phyloP scores from a whole-genome alignment of 225 moss, liverwort and hornwort genomes.

The Climacium dendroides region DNA sequence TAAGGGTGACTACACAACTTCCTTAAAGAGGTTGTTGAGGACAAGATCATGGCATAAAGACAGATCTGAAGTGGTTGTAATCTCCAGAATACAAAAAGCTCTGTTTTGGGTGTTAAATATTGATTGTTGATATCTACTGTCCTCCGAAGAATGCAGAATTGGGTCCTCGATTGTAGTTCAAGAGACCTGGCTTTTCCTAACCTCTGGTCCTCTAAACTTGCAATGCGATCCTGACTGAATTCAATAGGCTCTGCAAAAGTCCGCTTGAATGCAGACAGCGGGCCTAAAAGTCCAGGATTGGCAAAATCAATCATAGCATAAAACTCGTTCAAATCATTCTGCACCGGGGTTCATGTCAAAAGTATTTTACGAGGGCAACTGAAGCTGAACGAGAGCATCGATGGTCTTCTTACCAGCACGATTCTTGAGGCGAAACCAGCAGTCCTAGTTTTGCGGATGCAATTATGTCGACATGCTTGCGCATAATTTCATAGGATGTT shows the following conservation, averaged over 20 bases:
- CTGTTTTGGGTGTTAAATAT: conserved; percentile 65
- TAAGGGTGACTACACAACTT: conserved; percentile 85
- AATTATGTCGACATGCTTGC: conserved; percentile 58
- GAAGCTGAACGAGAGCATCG: conserved; percentile 56
- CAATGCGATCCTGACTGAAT: conserved; percentile 75
- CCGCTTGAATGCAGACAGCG: conserved; percentile 58
- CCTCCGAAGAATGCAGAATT: conserved; percentile 74
- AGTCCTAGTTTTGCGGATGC: conserved; percentile 61
- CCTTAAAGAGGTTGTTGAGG: conserved; percentile 67
- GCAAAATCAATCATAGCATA: conserved; percentile 90
- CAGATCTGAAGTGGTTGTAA: conserved; percentile 54
- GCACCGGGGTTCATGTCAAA: conserved; percentile 80
- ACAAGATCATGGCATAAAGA: conserved; percentile 55
- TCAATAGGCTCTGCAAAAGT: conserved; percentile 71
- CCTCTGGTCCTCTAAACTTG: conserved; percentile 52
- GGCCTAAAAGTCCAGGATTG: conserved; percentile 73
- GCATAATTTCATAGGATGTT: conserved; percentile 77
- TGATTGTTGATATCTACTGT: conserved; percentile 58
- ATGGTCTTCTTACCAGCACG: conserved; percentile 94
- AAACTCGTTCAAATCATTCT: conserved; percentile 84
- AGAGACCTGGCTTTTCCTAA: conserved; percentile 54
- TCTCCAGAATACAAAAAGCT: conserved; percentile 74
- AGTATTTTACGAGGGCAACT: conserved; percentile 61
- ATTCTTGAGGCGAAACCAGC: conserved; percentile 79
- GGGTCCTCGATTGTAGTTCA: conserved; percentile 63